These are phyloP conservation scores for Gastrodia elata DNA, from an alignment of 106 monocot genomes.

Conservation along the genomic window DNA sequence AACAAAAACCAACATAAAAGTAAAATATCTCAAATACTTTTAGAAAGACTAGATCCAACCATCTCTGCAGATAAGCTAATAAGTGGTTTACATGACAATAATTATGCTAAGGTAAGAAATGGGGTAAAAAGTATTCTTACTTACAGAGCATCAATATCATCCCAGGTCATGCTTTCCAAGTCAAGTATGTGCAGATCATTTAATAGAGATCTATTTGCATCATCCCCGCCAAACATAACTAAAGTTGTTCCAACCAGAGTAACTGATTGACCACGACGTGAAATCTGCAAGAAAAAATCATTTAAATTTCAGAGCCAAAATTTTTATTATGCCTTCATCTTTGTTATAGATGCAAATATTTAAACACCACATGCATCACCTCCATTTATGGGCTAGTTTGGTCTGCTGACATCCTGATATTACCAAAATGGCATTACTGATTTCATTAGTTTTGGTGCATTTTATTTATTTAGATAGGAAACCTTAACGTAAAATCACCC, in stretches of 20 bases:
- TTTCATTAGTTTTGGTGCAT: too few species aligned
- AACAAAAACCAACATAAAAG: background rate
- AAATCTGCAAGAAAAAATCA: constrained; percentile 40
- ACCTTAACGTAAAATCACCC: too few species aligned
- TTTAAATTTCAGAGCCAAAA: background rate
- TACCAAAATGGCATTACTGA: too few species aligned
- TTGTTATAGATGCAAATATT: constrained; percentile 1
- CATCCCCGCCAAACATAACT: constrained; percentile 97
- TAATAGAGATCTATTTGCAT: constrained; percentile 89
- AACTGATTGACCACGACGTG: constrained; percentile 92
- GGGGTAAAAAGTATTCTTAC: constrained; percentile 3
- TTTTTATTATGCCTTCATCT: background rate
- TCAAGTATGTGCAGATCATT: constrained; percentile 99
- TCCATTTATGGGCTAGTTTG: too few species aligned
- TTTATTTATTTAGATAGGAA: too few species aligned
- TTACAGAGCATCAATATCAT: constrained; percentile 95
- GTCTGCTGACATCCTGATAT: too few species aligned
- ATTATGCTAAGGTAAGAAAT: background rate
- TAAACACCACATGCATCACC: background rate
- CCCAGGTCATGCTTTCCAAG: constrained; percentile 99
- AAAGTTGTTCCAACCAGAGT: constrained; percentile 81
- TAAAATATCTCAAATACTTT: background rate
- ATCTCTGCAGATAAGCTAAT: background rate
- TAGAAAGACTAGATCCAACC: background rate
- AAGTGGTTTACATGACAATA: constrained; percentile 4